A percentile compares a stretch with the other conserved stretches of the same genome.
phyloP scores from a whole-genome alignment of 1,284 basidiomycete species.

The Ganoderma multipileum region DNA sequence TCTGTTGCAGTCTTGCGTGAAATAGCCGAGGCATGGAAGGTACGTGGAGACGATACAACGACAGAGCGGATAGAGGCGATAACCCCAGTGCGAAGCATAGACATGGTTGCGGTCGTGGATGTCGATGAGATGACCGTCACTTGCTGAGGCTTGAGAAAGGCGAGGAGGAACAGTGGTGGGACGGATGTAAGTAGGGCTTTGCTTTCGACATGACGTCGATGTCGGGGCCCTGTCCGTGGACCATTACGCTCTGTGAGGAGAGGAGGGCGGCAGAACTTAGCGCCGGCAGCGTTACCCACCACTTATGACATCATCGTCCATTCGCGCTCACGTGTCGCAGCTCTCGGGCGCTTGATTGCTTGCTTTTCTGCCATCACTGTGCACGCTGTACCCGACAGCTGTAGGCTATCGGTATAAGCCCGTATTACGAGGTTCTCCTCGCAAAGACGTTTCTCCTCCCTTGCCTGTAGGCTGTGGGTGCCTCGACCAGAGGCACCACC shows the following conservation, averaged over 20 bases:
- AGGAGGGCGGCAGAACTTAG: conserved; percentile 15
- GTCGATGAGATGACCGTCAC: not conserved
- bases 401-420: no score
- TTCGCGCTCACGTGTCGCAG: not conserved
- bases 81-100: conserved; percentile 36
- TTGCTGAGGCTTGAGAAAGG: conserved; percentile 2
- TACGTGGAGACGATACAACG: conserved; percentile 37
- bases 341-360: not conserved
- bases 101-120: conserved; percentile 27
- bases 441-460: not conserved
- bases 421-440: no score
- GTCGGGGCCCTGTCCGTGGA: not conserved
- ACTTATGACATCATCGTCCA: not conserved
- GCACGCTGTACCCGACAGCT: no score
- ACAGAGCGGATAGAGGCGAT: conserved; percentile 28
- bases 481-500: no score
- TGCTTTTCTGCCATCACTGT: not conserved
- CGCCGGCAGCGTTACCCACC: conserved; percentile 5
- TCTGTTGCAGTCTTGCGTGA: conserved; percentile 62
- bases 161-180: not conserved
- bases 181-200: conserved; percentile 3
- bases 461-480: no score
- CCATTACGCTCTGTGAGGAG: not conserved
- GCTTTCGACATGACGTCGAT: conserved; percentile 1
- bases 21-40: conserved; percentile 55